Conservation (phyloP, 192 early-diverging fungal species). For the Entomortierella lignicola region DNA sequence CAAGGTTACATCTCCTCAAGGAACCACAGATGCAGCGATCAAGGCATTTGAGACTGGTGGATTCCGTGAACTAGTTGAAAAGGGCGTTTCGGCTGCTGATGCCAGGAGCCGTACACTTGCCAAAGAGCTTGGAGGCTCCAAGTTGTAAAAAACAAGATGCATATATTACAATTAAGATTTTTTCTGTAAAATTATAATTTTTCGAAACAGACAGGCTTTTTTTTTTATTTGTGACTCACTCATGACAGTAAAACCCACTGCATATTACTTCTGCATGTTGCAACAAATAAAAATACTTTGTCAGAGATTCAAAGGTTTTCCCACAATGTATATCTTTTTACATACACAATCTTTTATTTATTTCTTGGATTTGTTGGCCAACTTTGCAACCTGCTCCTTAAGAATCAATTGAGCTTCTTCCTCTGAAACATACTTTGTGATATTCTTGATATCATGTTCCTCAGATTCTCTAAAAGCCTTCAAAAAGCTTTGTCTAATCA, state of each 20-base stretch:
- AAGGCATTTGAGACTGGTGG: slow-evolving; percentile 76
- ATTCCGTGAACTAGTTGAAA: slow-evolving; percentile 65
- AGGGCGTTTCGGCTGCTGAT: slow-evolving; percentile 75
- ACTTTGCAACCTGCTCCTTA: slow-evolving; percentile 28
- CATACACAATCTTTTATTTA: background rate
- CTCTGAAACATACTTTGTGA: slow-evolving; percentile 21
- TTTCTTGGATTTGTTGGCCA: slow-evolving; percentile 37
- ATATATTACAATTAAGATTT: too few species aligned
- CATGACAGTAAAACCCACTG: too few species aligned
- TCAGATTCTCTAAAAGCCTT: slow-evolving; percentile 19
- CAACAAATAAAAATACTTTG: too few species aligned
- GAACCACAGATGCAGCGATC: slow-evolving; percentile 94
- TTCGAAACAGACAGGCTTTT: too few species aligned
- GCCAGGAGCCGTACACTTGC: slow-evolving; percentile 79
- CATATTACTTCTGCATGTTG: too few species aligned
- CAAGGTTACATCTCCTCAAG: slow-evolving; percentile 94
- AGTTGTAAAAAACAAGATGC: slow-evolving; percentile 37
- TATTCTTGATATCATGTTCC: slow-evolving; percentile 40
- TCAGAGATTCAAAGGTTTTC: too few species aligned
- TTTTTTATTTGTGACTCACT: too few species aligned
- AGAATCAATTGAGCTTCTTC: slow-evolving; percentile 44
- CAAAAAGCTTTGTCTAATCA: slow-evolving; percentile 37
- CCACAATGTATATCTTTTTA: too few species aligned
- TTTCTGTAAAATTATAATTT: too few species aligned
- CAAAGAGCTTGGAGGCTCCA: slow-evolving; percentile 64